Base-by-base conservation (phyloP, 306 rosid genomes). In the Astragalus membranaceus region DNA sequence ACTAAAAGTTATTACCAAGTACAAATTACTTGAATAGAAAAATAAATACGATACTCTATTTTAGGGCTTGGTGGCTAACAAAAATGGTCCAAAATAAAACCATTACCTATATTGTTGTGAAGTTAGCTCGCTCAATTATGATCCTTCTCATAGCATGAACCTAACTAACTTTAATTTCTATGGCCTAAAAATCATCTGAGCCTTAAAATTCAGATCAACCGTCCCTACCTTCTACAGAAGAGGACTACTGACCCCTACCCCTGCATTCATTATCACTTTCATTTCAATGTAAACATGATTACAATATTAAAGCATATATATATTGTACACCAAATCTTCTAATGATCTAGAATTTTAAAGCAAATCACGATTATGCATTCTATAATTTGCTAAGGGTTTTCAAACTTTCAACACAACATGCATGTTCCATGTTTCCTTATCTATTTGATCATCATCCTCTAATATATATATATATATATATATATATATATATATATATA, bases 61-160 rank as follows among this genome's bases (percentile, higher is more conserved):
- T 69, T 74, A 65, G 77, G 80, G 17, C 35, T 69, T 50, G 67
- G 57, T 69, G 54, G 30, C 37, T 42, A 26, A 66, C 46, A 41
- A 8, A 16, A 29, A 62, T 60, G 59, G 78, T 58, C 64, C 69
- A 74, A 14, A 17, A 61, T 39, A 61, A 64, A 57, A 64, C 7
- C 23, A 74, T 46, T 44, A 74, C 64, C 64, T 29, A 73, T 81
- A 69, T 77, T 73, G 26, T 30, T 73, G 79, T 35, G 11, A 16
- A 76, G 79, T 67, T 54, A 63, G 68, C 29, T 35, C 11, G 10
- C 47, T 69, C 62, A 73, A 73, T 69, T 68, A 81, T 72, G 67
- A 66, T 66, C 17, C 20, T 29, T 59, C 75, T 63, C 23, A 60
- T 58, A 50, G 43, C 64, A 77, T 29, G 6, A 72, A 56, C 74